phyloP scores from a whole-genome alignment of 192 early-diverging fungal genomes.

The Mortierella claussenii region DNA sequence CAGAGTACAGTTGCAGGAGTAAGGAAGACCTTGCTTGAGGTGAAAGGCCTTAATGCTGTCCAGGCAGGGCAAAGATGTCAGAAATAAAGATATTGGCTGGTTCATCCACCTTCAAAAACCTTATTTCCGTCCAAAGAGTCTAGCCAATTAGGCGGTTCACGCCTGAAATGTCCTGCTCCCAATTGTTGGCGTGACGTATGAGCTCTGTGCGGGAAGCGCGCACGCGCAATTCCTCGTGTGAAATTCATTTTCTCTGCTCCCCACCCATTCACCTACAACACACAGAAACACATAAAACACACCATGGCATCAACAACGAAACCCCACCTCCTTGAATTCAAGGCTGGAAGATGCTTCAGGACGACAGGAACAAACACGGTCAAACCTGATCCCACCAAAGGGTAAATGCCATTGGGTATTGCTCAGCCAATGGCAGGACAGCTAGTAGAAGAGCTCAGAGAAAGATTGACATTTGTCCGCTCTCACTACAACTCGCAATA shows the following conservation, averaged over 20 bases:
- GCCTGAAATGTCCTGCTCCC: too few species aligned
- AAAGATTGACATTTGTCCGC: background rate
- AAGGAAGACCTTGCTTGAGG: slow-evolving; percentile 1
- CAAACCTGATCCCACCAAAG: slow-evolving; percentile 79
- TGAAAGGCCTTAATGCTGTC: background rate
- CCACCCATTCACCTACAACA: too few species aligned
- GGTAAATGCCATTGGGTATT: slow-evolving; percentile 58
- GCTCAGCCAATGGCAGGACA: background rate
- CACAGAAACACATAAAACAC: too few species aligned
- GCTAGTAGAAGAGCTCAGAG: background rate
- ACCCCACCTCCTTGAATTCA: slow-evolving; percentile 67
- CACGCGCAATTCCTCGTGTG: too few species aligned
- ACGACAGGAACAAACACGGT: slow-evolving; percentile 71
- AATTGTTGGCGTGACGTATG: too few species aligned
- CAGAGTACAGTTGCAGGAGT: background rate
- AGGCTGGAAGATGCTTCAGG: slow-evolving; percentile 75
- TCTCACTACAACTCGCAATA: slow-evolving; percentile 9
- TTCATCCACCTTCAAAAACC: too few species aligned
- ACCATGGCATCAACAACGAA: slow-evolving; percentile 26
- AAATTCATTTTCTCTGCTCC: too few species aligned
- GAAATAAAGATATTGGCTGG: too few species aligned
- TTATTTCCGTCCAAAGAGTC: too few species aligned
- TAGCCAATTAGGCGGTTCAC: too few species aligned
- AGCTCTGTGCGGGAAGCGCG: too few species aligned
- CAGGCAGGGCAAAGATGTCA: slow-evolving; percentile 7